Evolutionary conservation across 2,329 filamentous ascomycete genomes (phyloP), one percentile per base, ranked within the genome.

Genomic region (Seiridium unicorne): DNA sequence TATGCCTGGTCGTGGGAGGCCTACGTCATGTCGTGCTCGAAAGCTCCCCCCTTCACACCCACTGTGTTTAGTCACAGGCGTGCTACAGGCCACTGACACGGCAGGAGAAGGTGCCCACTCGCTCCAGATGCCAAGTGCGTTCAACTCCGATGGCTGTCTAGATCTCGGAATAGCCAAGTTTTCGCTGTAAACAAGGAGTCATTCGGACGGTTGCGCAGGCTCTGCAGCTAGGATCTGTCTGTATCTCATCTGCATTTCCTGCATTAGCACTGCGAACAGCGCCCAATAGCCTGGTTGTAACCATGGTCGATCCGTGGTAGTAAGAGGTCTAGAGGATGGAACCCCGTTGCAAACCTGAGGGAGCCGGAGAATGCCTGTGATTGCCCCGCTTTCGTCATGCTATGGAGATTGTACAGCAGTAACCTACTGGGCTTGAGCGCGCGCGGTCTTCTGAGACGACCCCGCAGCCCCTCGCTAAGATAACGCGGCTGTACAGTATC

Each of bases 341-440:
- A 9, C 32, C 13, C 44, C 26, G 44, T 32, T 49, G 47, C 47
- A 32, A 9, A n/a, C 35, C 35, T 32, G 47, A 49, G 47, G 47
- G 26, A 32, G 47, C 47, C 47, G 35, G 13, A 46, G 44, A 32
- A 35, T 3, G 35, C 49, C 35, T 18, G 49, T 55, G 53, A 42
- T 42, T 42, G 38, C 53, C 53, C 53, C 53, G 53, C 53, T 34
- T 55, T 55, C 53, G 40, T 55, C 53, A 55, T 42, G 32, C 36
- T 38, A 55, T 38, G 6, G 36, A 42, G 7, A 42, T 42, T 7
- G 38, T 42, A 42, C 38, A 42, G 38, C 13, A 42, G 38, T 42
- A 42, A 42, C 38, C 38, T 42, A 42, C 18, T 26, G 18, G 18
- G 18, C 18, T 26, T 26, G 18, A 26, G 18, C 18, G 18, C 18